These are phyloP conservation scores for Tylopilus plumbeoviolaceoides DNA, from an alignment of 768 basidiomycete genomes.

Conservation along the genomic window DNA sequence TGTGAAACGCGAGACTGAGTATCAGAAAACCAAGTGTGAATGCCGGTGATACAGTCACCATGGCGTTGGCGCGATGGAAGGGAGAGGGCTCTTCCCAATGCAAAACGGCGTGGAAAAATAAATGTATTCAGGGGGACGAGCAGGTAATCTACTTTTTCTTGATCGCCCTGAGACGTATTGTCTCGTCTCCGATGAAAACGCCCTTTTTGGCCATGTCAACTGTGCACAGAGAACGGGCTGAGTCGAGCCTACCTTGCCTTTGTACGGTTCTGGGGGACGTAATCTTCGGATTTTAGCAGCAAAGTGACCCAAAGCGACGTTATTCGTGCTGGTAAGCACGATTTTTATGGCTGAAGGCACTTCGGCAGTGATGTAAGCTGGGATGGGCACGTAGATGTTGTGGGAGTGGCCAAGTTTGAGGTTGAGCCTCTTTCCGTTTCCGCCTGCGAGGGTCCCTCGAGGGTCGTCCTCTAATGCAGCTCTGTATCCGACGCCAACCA, in stretches of 20 bases:
- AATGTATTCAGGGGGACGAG: conserved; percentile 10
- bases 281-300: conserved; percentile 80
- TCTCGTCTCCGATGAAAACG: conserved; percentile 91
- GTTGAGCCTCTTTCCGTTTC: conserved; percentile 66
- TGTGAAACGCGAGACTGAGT: not conserved
- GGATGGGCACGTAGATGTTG: conserved; percentile 78
- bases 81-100: not conserved
- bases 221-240: not conserved
- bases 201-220: conserved; percentile 50
- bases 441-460: conserved; percentile 51
- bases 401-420: conserved; percentile 95
- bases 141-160: conserved; percentile 81
- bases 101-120: not conserved
- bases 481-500: conserved; percentile 95
- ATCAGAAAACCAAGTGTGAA: not conserved
- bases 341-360: conserved; percentile 85
- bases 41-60: not conserved
- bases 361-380: conserved; percentile 73
- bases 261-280: conserved; percentile 93
- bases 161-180: conserved; percentile 84
- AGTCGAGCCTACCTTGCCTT: conserved; percentile 77
- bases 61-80: not conserved
- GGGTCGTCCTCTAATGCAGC: conserved; percentile 82
- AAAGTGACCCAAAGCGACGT: conserved; percentile 83
- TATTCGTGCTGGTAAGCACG: conserved; percentile 76